These are phyloP conservation scores for Suillus lakei DNA, from an alignment of 768 basidiomycete species.

Conservation along the genomic window DNA sequence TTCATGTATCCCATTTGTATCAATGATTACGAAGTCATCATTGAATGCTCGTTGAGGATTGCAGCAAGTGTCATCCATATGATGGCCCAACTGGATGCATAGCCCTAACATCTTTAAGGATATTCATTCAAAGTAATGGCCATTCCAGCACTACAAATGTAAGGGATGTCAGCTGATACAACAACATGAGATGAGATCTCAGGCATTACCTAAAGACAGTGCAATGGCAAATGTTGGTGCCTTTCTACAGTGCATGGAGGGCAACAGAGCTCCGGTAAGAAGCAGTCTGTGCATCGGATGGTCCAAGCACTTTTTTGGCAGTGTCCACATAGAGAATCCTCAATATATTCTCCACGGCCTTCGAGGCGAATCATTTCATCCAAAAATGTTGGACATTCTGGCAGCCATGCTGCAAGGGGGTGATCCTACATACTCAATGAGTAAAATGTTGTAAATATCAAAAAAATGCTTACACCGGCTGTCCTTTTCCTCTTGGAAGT, in stretches of 20 bases:
- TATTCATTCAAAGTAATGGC: slow-evolving; percentile 17
- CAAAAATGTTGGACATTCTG: background rate
- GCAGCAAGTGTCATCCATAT: slow-evolving; percentile 15
- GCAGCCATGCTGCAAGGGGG: background rate
- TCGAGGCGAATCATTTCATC: background rate
- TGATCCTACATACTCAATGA: background rate
- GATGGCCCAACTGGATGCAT: slow-evolving; percentile 28
- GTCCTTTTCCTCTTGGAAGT: background rate
- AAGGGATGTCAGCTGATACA: no score
- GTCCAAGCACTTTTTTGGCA: background rate
- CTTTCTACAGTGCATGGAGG: background rate
- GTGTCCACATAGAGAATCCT: background rate
- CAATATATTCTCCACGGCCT: background rate
- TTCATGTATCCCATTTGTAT: slow-evolving; percentile 12
- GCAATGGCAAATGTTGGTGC: background rate
- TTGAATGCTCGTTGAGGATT: slow-evolving; percentile 5
- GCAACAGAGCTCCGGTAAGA: background rate
- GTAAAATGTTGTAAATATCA: background rate
- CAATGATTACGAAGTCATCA: slow-evolving; percentile 24
- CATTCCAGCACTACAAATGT: slow-evolving; percentile 21
- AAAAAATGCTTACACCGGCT: background rate
- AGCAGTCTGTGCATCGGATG: background rate
- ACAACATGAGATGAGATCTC: no score
- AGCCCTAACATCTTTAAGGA: slow-evolving; percentile 25
- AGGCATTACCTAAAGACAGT: background rate